Conservation (phyloP, 2,329 filamentous ascomycete genomes). For the Pleurostoma richardsiae region DNA sequence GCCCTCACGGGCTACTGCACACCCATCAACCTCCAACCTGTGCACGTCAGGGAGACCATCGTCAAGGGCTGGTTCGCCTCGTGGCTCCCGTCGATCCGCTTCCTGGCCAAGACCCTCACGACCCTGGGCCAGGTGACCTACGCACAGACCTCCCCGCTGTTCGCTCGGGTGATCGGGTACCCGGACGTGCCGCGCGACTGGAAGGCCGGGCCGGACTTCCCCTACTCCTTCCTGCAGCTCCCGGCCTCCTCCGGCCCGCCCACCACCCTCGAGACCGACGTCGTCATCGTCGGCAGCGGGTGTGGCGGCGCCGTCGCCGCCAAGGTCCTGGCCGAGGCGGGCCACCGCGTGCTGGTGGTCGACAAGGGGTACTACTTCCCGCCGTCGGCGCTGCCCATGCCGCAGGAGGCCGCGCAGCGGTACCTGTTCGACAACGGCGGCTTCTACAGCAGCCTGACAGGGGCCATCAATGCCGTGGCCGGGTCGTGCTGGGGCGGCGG, state of each 20-base stretch:
- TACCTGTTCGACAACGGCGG: conserved; percentile 69
- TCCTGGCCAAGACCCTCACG: conserved; percentile 50
- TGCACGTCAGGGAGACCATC: conserved; percentile 55
- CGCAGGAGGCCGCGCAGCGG: conserved; percentile 47
- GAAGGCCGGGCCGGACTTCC: conserved; percentile 43
- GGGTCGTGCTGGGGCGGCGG: conserved; percentile 76
- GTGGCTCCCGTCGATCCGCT: conserved; percentile 47
- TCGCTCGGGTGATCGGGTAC: conserved; percentile 53
- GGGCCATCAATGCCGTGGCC: conserved; percentile 53
- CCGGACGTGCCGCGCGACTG: conserved; percentile 47
- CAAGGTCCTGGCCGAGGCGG: conserved; percentile 74
- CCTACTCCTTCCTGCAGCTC: conserved; percentile 60
- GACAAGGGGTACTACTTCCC: conserved; percentile 76
- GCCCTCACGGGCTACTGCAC: conserved; percentile 63
- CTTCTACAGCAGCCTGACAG: conserved; percentile 45
- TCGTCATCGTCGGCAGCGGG: conserved; percentile 81
- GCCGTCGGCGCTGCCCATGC: conserved; percentile 67
- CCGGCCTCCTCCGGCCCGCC: conserved; percentile 21
- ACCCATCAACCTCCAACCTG: conserved; percentile 56
- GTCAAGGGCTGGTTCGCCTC: conserved; percentile 58
- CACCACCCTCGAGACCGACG: conserved; percentile 68
- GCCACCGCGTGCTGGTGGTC: conserved; percentile 69
- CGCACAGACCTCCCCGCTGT: conserved; percentile 48
- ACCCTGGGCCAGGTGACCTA: conserved; percentile 49
- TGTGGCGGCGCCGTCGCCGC: conserved; percentile 80